Percentiles rank a stretch among this genome's conserved stretches.
phyloP scores from a whole-genome alignment of 805 yeast species.

The Candida piceae region DNA sequence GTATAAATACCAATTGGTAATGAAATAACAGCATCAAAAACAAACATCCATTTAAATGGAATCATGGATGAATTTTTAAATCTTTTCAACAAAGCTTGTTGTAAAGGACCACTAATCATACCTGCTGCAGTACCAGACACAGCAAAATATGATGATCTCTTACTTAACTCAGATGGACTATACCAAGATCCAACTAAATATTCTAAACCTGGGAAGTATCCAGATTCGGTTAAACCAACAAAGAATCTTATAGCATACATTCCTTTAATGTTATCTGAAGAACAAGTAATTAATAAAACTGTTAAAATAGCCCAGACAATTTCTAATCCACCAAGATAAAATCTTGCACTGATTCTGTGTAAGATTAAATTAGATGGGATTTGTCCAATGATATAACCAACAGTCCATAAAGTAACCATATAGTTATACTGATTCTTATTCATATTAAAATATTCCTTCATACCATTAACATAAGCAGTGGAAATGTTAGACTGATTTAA shows the following conservation, averaged over 20 bases:
- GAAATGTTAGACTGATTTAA: constrained; percentile 54
- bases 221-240: constrained; percentile 42
- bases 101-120: constrained; percentile 35
- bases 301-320: constrained; percentile 41
- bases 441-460: constrained; percentile 40
- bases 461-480: constrained; percentile 57
- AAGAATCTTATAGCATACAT: constrained; percentile 33
- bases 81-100: constrained; percentile 28
- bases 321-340: constrained; percentile 40
- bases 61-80: constrained; percentile 17
- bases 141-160: constrained; percentile 32
- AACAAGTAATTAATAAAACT: constrained; percentile 30
- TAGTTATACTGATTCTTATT: constrained; percentile 46
- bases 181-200: constrained; percentile 37
- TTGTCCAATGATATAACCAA: constrained; percentile 44
- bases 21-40: constrained; percentile 38
- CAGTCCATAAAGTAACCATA: constrained; percentile 40
- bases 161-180: constrained; percentile 31
- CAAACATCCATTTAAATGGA: constrained; percentile 44
- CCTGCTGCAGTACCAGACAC: constrained; percentile 33
- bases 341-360: constrained; percentile 38
- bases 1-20: constrained; percentile 38
- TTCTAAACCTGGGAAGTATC: constrained; percentile 46
- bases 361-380: constrained; percentile 43
- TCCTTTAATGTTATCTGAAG: constrained; percentile 19